phyloP scores from a whole-genome alignment of 1,284 basidiomycete genomes.

The Psilocybe mexicana region DNA sequence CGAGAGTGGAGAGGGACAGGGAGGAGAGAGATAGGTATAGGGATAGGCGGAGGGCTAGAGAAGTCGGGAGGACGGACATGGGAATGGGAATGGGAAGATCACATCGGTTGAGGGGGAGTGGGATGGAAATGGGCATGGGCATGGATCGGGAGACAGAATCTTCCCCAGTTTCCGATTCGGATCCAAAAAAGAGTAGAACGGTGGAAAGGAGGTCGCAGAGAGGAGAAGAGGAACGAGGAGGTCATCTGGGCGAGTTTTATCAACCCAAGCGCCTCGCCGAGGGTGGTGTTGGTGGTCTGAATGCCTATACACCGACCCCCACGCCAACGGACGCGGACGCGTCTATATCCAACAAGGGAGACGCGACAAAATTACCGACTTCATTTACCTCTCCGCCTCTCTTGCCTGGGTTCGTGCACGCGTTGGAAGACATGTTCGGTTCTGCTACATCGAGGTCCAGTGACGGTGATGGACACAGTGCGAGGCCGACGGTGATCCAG shows the following conservation, averaged over 20 bases:
- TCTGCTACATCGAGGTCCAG: too few species aligned
- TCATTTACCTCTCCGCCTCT: neutral
- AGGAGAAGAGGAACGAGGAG: too few species aligned
- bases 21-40: neutral
- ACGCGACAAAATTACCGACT: neutral
- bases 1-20: neutral
- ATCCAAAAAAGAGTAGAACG: neutral
- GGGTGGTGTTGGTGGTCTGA: too few species aligned
- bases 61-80: neutral
- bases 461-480: neutral
- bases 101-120: neutral
- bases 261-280: too few species aligned
- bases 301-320: too few species aligned
- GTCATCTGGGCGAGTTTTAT: too few species aligned
- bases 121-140: neutral
- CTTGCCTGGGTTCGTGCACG: slow-evolving; percentile 5
- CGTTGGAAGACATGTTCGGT: slow-evolving; percentile 8
- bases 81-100: neutral
- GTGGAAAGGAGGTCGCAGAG: too few species aligned
- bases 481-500: slow-evolving; percentile 6
- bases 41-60: too few species aligned
- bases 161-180: too few species aligned
- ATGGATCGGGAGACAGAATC: neutral
- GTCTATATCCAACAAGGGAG: neutral
- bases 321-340: neutral